Percentiles rank a stretch among this genome's conserved stretches.
Evolutionary conservation across 2,329 filamentous ascomycete species (phyloP).

Genomic region (Magnaporthales sp.): DNA sequence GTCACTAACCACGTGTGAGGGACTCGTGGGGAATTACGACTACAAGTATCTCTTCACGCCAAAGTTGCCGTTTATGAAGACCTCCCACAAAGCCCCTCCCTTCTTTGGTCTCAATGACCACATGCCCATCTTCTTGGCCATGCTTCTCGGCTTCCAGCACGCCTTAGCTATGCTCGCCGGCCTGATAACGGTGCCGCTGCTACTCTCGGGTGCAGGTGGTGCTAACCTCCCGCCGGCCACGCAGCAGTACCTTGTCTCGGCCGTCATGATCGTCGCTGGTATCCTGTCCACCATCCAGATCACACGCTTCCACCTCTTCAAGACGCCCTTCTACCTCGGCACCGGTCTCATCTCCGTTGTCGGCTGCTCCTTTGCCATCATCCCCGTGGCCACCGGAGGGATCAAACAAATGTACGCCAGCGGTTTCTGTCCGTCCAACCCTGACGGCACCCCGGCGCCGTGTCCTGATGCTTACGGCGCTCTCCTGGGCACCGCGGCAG

Average conservation of each 20-base stretch:
- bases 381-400: constrained; percentile 63
- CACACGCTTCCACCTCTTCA: constrained; percentile 63
- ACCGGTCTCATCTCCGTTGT: constrained; percentile 49
- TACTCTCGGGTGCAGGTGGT: constrained; percentile 52
- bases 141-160: constrained; percentile 73
- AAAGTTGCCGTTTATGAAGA: constrained; percentile 75
- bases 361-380: constrained; percentile 69
- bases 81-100: constrained; percentile 48
- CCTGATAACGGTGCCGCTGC: constrained; percentile 71
- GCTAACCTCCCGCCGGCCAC: constrained; percentile 53
- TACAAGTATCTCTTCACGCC: constrained; percentile 81
- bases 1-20: constrained; percentile 52
- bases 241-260: constrained; percentile 72
- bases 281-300: constrained; percentile 70
- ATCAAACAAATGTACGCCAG: constrained; percentile 71
- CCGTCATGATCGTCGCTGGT: constrained; percentile 70
- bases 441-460: constrained; percentile 56
- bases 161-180: constrained; percentile 68
- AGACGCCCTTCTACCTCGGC: constrained; percentile 64
- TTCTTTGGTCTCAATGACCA: constrained; percentile 78
- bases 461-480: constrained; percentile 72
- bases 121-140: constrained; percentile 66
- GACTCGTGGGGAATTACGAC: constrained; percentile 79
- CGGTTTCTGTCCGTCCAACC: constrained; percentile 54
- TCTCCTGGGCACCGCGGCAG: constrained; percentile 59